Base-by-base conservation (phyloP, 2,329 filamentous ascomycete genomes). In the Alternaria sp. region DNA sequence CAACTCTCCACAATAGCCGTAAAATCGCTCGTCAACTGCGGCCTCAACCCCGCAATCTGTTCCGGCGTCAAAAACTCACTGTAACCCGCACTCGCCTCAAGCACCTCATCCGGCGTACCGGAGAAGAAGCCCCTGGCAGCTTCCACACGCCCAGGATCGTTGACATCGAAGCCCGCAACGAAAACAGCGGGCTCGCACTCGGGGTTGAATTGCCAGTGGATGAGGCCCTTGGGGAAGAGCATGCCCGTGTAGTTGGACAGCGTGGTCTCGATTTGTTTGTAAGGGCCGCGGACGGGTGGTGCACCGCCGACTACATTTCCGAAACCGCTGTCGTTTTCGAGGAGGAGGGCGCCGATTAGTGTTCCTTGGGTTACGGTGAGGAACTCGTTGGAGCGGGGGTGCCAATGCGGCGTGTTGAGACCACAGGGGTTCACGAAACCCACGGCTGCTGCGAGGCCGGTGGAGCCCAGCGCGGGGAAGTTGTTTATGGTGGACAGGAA, bases 391-490 rank as follows among this genome's bases (percentile, higher is more conserved):
- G 80, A 78, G 52, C 80, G 77, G 1, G 79, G 79, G 67, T 82
- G 81, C 45, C 76, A 77, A 67, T 82, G 81, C 1, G 79, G 79
- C 5, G 75, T 79, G 64, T 80, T 80, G 77, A 88, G 85, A 61
- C 84, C 86, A 70, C 86, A 88, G 36, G 75, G 79, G 32, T 81
- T 79, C 40, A 88, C 76, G 69, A 84, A 83, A 44, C 84, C 85
- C 8, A 88, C 76, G 3, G 85, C 84, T 80, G 86, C 85, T 61
- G 81, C 82, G 36, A 83, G 77, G 19, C 82, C 82, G 5, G 84
- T 85, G 51, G 84, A 82, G 19, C 86, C 83, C 19, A 88, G 83
- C 25, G 86, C 85, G 3, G 87, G 86, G 77, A 88, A 88, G 36
- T 82, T 84, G 77, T 85, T 84, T 72, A 86, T 82, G 79, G 87